These are phyloP conservation scores for Quercus gilva DNA, from an alignment of 306 rosid genomes.

Conservation along the genomic window DNA sequence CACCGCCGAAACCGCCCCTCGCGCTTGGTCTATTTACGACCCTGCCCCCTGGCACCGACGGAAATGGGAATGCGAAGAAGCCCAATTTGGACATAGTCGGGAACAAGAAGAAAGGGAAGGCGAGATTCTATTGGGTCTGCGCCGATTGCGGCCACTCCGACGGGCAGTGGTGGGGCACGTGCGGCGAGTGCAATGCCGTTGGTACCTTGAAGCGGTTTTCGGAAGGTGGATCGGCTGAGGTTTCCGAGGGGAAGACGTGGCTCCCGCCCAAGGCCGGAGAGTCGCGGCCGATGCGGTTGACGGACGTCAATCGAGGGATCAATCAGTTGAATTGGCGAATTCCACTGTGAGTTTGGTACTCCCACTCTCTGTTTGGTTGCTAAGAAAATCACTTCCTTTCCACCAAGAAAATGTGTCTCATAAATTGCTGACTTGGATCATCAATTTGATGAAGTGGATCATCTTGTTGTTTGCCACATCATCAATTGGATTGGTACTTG, in stretches of 20 bases:
- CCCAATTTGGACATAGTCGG: conserved; percentile 17
- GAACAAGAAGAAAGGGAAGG: conserved; percentile 46
- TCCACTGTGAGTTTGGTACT: conserved; percentile 53
- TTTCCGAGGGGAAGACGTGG: conserved; percentile 64
- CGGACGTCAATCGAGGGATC: conserved; percentile 67
- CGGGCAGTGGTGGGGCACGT: conserved; percentile 82
- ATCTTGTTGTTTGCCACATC: neutral
- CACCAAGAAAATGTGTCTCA: neutral
- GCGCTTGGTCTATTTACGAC: conserved; percentile 47
- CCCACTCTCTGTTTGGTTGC: conserved; percentile 6
- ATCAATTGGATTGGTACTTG: neutral
- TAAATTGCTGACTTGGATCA: too few relatives aligned
- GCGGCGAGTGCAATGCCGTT: conserved; percentile 41
- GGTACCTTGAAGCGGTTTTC: conserved; percentile 51
- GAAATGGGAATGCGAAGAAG: conserved; percentile 25
- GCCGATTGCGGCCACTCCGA: conserved; percentile 50
- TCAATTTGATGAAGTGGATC: too few relatives aligned
- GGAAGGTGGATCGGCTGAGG: conserved; percentile 37
- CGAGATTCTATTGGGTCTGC: conserved; percentile 67
- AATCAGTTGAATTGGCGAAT: conserved; percentile 51
- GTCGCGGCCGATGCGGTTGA: conserved; percentile 52
- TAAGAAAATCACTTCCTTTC: neutral
- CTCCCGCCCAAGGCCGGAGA: conserved; percentile 43
- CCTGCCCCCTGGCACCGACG: conserved; percentile 7
- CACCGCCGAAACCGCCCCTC: neutral